phyloP scores from a whole-genome alignment of 2,329 filamentous ascomycete genomes.

The Xylaria sp. region DNA sequence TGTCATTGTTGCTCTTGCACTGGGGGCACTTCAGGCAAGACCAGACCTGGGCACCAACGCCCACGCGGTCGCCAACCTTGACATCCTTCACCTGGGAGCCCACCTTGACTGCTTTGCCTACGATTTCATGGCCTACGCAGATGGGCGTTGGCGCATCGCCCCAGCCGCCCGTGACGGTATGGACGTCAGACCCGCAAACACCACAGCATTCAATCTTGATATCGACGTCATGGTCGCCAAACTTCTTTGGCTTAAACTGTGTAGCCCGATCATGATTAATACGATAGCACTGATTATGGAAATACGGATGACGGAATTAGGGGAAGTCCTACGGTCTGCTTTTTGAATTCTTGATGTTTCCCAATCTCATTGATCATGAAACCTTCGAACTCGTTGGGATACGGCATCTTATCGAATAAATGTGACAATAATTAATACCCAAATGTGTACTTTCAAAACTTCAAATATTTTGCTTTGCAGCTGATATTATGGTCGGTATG shows the following conservation, averaged over 20 bases:
- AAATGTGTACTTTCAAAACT: neutral
- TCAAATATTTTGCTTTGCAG: neutral
- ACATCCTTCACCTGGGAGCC: slow-evolving; percentile 58
- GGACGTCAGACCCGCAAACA: slow-evolving; percentile 66
- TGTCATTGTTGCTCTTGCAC: slow-evolving; percentile 62
- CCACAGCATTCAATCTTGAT: slow-evolving; percentile 75
- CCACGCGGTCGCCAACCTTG: slow-evolving; percentile 72
- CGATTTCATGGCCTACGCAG: slow-evolving; percentile 70
- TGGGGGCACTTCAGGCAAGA: slow-evolving; percentile 64
- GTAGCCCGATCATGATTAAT: neutral
- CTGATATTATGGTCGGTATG: neutral
- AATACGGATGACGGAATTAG: neutral
- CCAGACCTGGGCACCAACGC: slow-evolving; percentile 70
- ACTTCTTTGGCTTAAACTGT: slow-evolving; percentile 50
- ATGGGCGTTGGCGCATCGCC: slow-evolving; percentile 54
- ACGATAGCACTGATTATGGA: neutral
- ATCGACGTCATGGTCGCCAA: slow-evolving; percentile 69
- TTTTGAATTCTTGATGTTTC: slow-evolving; percentile 49
- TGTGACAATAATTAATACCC: neutral
- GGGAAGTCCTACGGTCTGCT: slow-evolving; percentile 42
- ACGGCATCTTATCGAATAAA: slow-evolving; percentile 44
- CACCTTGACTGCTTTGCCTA: slow-evolving; percentile 62
- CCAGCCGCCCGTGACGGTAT: slow-evolving; percentile 52
- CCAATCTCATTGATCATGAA: slow-evolving; percentile 50
- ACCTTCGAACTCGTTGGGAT: slow-evolving; percentile 48